These are phyloP conservation scores for Xylaria intraflava DNA, from an alignment of 495 filamentous ascomycete genomes.

Conservation along the genomic window DNA sequence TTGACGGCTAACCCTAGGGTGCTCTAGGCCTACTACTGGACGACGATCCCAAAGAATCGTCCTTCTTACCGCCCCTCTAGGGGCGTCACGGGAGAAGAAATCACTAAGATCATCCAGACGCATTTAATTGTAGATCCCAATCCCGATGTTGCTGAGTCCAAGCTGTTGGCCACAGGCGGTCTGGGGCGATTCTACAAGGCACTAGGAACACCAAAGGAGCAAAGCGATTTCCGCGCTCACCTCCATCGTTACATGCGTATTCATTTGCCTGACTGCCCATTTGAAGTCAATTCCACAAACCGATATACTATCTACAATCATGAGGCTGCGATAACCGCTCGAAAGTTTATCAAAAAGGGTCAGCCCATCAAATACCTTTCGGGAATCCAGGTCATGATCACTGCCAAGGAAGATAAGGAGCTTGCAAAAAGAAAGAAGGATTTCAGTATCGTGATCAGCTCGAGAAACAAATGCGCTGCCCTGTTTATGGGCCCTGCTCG, in stretches of 20 bases:
- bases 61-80: conserved; percentile 77
- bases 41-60: conserved; percentile 88
- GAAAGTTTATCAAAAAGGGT: conserved; percentile 67
- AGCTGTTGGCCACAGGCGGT: conserved; percentile 66
- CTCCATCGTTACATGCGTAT: conserved; percentile 87
- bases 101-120: conserved; percentile 69
- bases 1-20: conserved; percentile 8
- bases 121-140: conserved; percentile 72
- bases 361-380: conserved; percentile 85
- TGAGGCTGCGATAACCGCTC: conserved; percentile 82
- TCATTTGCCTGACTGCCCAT: conserved; percentile 86
- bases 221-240: conserved; percentile 81
- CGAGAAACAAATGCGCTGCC: conserved; percentile 77
- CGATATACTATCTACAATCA: conserved; percentile 86
- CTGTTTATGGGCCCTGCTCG: conserved; percentile 91
- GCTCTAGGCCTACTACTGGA: conserved; percentile 85
- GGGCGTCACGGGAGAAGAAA: conserved; percentile 71
- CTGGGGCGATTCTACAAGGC: conserved; percentile 60
- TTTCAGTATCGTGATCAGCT: conserved; percentile 94
- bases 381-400: conserved; percentile 85
- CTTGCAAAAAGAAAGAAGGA: conserved; percentile 74
- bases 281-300: conserved; percentile 90
- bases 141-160: conserved; percentile 56
- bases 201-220: conserved; percentile 68
- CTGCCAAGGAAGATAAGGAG: conserved; percentile 77